Base-by-base conservation (phyloP, 495 filamentous ascomycete genomes). In the Hypoxylon crocopeplum region DNA sequence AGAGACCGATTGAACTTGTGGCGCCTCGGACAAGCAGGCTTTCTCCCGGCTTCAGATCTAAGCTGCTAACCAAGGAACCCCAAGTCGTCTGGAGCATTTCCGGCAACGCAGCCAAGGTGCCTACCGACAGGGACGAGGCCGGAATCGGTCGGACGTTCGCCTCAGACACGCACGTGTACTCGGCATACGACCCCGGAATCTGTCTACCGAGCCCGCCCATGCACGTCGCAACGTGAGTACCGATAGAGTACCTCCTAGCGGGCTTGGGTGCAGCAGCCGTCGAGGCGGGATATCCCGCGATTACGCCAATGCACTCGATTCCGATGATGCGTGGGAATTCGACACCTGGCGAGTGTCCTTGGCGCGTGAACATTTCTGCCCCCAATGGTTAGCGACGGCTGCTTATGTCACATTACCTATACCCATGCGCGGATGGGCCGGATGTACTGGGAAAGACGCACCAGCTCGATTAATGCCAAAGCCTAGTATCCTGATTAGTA, bases 81-180 rank as follows among this genome's bases (percentile, higher is more conserved):
- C 76, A 84, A 3, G 82, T 77, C 16, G 82, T 83, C 68, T 82
- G 80, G 49, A 83, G 29, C 79, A 83, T 83, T 67, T 83, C 82
- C 1, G 80, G 81, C 36, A 82, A 58, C 0, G 78, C 79, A 11
- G 79, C 82, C 0, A 84, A 48, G 1, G 71, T 62, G 38, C 71
- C 74, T 75, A 81, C 81, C 6, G 57, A 50, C 13, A 80, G 30
- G 13, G 56, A 56, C 11, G 52, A 48, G 17, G 69, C 70, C 32
- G 74, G 61, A 7, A 83, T 40, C 15, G 64, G 64, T 56, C 78
- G 76, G 15, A 79, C 71, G 51, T 83, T 77, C 6, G 50, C 65
- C n/a, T n/a, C n/a, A n/a, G 78, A 72, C 1, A 79, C 77, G 44
- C 70, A 73, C 5, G 75, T 79, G 46, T 81, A 84, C 63, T 84